A percentile compares a stretch with the other conserved stretches of the same genome.
Evolutionary conservation across 345 rosid species (phyloP).

Genomic region (Firmiana major): DNA sequence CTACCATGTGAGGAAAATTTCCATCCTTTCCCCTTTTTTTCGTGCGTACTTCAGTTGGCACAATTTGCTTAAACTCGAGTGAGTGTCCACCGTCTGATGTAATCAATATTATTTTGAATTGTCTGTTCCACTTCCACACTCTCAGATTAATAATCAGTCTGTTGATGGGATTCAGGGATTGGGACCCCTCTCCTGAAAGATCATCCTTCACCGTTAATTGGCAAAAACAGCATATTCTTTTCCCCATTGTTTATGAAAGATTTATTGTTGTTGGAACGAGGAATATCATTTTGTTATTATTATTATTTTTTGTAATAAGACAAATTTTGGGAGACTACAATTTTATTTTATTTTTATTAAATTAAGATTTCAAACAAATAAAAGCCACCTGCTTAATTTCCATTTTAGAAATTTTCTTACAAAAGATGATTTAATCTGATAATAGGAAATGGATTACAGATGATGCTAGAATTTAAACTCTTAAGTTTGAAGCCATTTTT

Average conservation of each 20-base stretch:
- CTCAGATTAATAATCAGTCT: neutral
- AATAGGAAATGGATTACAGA: too few species aligned
- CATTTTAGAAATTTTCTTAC: too few species aligned
- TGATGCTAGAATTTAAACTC: too few species aligned
- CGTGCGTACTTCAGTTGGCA: neutral
- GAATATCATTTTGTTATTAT: neutral
- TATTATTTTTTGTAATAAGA: neutral
- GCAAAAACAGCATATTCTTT: neutral
- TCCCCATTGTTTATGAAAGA: too few species aligned
- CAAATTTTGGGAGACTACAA: neutral
- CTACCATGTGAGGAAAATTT: neutral
- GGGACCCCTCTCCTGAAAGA: too few species aligned
- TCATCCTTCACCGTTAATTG: neutral
- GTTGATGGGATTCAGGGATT: neutral
- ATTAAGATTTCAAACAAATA: too few species aligned
- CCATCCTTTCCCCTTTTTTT: neutral
- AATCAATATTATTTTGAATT: neutral
- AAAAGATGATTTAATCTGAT: too few species aligned
- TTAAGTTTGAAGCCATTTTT: too few species aligned
- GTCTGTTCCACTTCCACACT: neutral
- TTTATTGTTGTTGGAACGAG: neutral
- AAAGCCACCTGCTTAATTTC: too few species aligned
- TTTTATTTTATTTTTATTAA: too few species aligned
- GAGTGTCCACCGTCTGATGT: neutral
- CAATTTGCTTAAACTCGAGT: neutral